Evolutionary conservation across 2,329 filamentous ascomycete species (phyloP), one percentile per base, ranked within the genome.

Genomic region (Cladosporium oxysporum): DNA sequence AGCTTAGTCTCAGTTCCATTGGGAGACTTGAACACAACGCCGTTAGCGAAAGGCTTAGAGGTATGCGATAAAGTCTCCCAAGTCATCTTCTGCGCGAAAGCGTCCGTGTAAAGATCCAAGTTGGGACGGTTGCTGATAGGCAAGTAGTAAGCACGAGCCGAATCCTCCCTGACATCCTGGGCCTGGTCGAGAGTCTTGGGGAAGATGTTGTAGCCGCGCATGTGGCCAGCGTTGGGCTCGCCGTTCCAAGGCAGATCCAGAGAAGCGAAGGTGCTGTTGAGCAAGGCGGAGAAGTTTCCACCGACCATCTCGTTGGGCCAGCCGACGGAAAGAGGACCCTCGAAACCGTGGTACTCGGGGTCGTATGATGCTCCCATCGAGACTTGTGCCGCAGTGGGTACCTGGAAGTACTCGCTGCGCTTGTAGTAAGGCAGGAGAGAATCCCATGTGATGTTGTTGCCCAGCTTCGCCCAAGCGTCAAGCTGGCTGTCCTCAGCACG

Each of bases 401-500:
- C 33, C 21, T 58, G 55, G 55, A 58, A 58, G 14, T 41, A 35
- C 31, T 58, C 55, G 33, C 55, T 58, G 33, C 55, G 55, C 55
- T 58, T 58, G 33, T 58, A 58, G 55, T 58, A 58, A 35, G 55
- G 55, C 5, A 58, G n/a, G 14, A 58, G 55, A 5, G 55, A 58
- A 5, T 58, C 55, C 55, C 55, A 58, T 14, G 55, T 41, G 31
- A 58, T 58, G 31, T 58, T 58, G 62, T 80, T 77, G 12, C 70
- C 75, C 26, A 73, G 63, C 37, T 79, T 70, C 2, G 76, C 76
- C 78, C 78, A 80, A 52, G 58, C 58, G 49, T 76, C 69, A 62
- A 77, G 71, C 18, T 72, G 73, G 12, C 55, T 58, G 14, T 35
- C 31, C 23, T 70, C 68, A 12, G 68, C 67, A 16, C 68, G 65